Conservation (phyloP, 257 asterid species). For the Solanum pimpinellifolium region DNA sequence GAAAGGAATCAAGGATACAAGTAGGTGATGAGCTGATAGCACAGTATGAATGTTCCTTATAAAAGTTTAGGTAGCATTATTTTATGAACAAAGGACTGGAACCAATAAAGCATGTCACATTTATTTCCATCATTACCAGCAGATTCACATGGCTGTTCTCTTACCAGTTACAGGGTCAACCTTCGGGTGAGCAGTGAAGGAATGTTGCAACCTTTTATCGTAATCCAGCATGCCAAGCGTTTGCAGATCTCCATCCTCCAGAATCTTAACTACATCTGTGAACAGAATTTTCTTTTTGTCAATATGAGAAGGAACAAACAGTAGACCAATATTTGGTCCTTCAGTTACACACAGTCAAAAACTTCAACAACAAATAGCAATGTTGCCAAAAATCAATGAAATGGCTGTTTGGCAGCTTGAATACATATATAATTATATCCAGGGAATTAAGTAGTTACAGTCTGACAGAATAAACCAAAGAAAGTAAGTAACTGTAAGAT, state of each 20-base stretch:
- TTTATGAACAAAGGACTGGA: neutral
- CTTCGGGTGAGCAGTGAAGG: conserved; percentile 97
- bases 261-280: conserved; percentile 77
- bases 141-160: neutral
- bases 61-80: neutral
- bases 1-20: neutral
- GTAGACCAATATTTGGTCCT: neutral
- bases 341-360: neutral
- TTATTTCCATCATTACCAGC: neutral
- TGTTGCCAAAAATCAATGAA: neutral
- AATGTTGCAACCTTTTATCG: conserved; percentile 73
- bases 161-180: conserved; percentile 93
- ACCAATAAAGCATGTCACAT: neutral
- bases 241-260: conserved; percentile 96
- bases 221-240: conserved; percentile 91
- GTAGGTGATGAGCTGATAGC: neutral
- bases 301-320: neutral
- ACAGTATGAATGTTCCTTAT: neutral
- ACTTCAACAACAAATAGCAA: neutral
- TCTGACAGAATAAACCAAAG: neutral
- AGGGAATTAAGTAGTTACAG: neutral
- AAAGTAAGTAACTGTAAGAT: neutral
- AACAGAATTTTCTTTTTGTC: neutral
- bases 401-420: neutral
- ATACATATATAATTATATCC: neutral